phyloP scores from a whole-genome alignment of 1,284 basidiomycete genomes.

The Trichosporon ovoides region DNA sequence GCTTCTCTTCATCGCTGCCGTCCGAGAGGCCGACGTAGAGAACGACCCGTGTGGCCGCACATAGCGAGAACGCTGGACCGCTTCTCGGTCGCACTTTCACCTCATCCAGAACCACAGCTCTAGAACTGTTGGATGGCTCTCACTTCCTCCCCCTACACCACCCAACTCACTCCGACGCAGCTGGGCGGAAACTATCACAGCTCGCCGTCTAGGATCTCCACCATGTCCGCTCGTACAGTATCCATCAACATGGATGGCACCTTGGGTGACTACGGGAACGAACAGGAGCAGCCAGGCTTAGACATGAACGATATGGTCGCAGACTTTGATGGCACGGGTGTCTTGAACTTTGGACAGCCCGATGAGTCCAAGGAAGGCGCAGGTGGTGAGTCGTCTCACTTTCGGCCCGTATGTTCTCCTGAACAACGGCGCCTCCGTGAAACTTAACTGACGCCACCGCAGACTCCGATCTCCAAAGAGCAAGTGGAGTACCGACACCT shows the following conservation, averaged over 20 bases:
- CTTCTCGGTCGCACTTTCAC: background rate
- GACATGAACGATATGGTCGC: slow-evolving; percentile 41
- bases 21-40: background rate
- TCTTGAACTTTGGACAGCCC: slow-evolving; percentile 35
- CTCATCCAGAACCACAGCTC: background rate
- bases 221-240: slow-evolving; percentile 17
- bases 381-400: slow-evolving; percentile 13
- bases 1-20: background rate
- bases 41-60: background rate
- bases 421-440: background rate
- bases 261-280: slow-evolving; percentile 13
- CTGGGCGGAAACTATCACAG: slow-evolving; percentile 12
- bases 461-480: slow-evolving; percentile 8
- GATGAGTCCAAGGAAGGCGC: slow-evolving; percentile 18
- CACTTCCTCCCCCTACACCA: slow-evolving; percentile 20
- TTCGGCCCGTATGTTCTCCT: background rate
- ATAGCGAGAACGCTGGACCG: slow-evolving; percentile 1
- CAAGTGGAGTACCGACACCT: background rate
- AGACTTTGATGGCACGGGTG: slow-evolving; percentile 43
- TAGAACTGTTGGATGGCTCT: slow-evolving; percentile 18
- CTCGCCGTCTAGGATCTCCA: slow-evolving; percentile 14
- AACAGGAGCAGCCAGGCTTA: slow-evolving; percentile 16
- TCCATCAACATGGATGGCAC: slow-evolving; percentile 23
- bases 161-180: slow-evolving; percentile 18
- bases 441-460: slow-evolving; percentile 2